Base-by-base conservation (phyloP, 805 yeast species). In the Lipomyces kockii region DNA sequence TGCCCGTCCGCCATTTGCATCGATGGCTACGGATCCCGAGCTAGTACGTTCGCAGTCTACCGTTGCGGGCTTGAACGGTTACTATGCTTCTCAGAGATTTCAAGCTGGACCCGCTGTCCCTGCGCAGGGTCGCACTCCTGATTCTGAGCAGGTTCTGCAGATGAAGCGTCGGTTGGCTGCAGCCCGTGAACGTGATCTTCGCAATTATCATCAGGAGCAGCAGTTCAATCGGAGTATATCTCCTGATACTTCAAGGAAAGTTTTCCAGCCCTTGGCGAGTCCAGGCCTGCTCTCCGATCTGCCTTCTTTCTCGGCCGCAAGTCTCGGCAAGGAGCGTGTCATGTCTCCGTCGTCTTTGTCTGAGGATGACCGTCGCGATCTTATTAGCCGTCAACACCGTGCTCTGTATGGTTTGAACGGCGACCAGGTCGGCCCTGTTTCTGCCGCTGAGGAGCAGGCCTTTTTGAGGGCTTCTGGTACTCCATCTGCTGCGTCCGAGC, bases 141-240 rank as follows among this genome's bases (percentile, higher is more conserved):
- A 69, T 25, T 37, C 72, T n/a, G 72, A 67, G 56, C 73, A 70
- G 65, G 67, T 71, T 14, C 22, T 68, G 53, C 71, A 69, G 52
- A 71, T 71, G 69, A 66, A 70, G 64, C 68, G 73, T 17, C 68
- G 73, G 34, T 34, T 71, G 63, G 73, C 72, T 17, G 72, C 73
- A 5, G 67, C 66, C 12, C 66, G 73, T 22, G 73, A 71, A 51
- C 72, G 73, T 39, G 72, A 69, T 46, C 63, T 71, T 29, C 73
- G 72, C 59, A 71, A 69, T 64, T 69, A 46, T 64, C 72, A 69
- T 55, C 72, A 71, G 65, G 73, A 70, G 65, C 72, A 69, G 64
- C 73, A 70, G 71, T 64, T 68, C 60, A 66, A 69, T 49, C 64
- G 72, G 53, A 65, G 70, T 61, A 67, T 65, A 63, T 69, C 72